Evolutionary conservation across 371 early-diverging fungal genomes (phyloP).

Genomic region (Mucor circinelloides): DNA sequence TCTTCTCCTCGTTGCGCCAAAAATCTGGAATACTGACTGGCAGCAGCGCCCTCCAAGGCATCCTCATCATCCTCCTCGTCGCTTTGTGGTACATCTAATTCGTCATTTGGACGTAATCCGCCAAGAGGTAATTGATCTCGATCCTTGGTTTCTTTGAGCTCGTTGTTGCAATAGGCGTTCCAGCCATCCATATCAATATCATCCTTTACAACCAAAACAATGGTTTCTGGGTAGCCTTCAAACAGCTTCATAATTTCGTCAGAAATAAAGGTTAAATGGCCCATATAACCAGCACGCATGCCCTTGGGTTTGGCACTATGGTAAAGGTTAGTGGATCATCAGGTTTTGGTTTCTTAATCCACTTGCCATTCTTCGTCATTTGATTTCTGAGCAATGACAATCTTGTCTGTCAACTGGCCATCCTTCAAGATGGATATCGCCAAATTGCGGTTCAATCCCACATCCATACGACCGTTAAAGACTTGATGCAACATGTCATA

Average conservation of each 20-base stretch:
- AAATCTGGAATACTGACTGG: constrained; percentile 32
- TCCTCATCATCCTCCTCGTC: constrained; percentile 39
- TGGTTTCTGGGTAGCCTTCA: constrained; percentile 66
- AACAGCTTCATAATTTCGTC: constrained; percentile 90
- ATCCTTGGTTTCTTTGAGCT: constrained; percentile 82
- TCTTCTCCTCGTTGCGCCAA: constrained; percentile 32
- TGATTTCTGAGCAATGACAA: constrained; percentile 40
- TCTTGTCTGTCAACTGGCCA: constrained; percentile 55
- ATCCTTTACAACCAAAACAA: constrained; percentile 58
- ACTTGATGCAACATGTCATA: constrained; percentile 97
- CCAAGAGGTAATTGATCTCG: constrained; percentile 87
- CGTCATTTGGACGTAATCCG: constrained; percentile 74
- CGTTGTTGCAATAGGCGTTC: constrained; percentile 82
- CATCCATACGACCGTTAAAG: constrained; percentile 79
- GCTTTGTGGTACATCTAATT: constrained; percentile 26
- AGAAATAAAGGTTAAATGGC: constrained; percentile 93
- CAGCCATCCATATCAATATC: constrained; percentile 78
- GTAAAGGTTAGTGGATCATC: neutral
- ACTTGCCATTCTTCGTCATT: constrained; percentile 45
- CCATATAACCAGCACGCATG: constrained; percentile 95
- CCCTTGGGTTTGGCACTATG: constrained; percentile 77
- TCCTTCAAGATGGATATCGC: constrained; percentile 82
- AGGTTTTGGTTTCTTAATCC: neutral
- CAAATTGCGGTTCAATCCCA: constrained; percentile 66
- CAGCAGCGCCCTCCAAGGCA: constrained; percentile 23